phyloP scores from a whole-genome alignment of 2,329 filamentous ascomycete species.

The Sporothrix pallida region DNA sequence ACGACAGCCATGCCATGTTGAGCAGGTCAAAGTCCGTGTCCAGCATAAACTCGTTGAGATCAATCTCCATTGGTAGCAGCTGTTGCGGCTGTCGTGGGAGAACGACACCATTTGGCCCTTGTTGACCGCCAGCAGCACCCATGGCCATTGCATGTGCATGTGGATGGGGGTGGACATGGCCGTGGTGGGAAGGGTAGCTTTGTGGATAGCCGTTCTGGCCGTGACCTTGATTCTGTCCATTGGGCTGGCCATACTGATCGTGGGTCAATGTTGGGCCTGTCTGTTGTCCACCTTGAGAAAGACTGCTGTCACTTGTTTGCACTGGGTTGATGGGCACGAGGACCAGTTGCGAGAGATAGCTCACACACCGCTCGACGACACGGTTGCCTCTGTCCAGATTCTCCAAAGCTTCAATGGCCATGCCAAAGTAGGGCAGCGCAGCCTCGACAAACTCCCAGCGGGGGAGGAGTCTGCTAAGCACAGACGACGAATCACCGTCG shows the following conservation, averaged over 20 bases:
- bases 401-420: constrained; percentile 33
- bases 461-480: neutral
- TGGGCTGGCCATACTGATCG: neutral
- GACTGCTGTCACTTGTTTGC: neutral
- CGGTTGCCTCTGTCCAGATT: constrained; percentile 31
- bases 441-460: constrained; percentile 26
- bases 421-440: constrained; percentile 30
- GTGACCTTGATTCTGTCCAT: neutral
- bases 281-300: neutral
- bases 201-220: neutral
- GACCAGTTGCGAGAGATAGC: constrained; percentile 31
- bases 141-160: constrained; percentile 3
- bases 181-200: neutral
- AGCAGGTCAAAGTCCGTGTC: constrained; percentile 32
- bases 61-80: constrained; percentile 31
- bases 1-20: constrained; percentile 32
- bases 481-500: neutral
- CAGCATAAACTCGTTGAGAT: constrained; percentile 34
- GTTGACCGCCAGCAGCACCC: neutral
- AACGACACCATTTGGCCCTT: neutral
- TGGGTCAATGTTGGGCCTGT: neutral
- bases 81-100: constrained; percentile 21
- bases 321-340: constrained; percentile 23
- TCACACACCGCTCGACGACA: constrained; percentile 32
- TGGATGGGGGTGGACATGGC: neutral